Conservation (phyloP, 371 early-diverging fungal genomes). For the Rhizopus sp. region DNA sequence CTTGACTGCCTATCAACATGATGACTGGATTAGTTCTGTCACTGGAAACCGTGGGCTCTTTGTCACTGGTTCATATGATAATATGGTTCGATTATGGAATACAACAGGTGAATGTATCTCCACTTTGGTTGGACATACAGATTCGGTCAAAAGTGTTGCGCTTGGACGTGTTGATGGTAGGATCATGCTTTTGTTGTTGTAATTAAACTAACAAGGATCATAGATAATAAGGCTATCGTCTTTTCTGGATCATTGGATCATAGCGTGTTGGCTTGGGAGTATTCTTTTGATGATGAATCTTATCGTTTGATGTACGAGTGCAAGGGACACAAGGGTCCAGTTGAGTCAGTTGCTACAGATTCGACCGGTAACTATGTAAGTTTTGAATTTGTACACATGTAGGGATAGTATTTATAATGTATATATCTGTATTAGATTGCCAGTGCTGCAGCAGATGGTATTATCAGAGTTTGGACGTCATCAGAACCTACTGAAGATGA, state of each 20-base stretch:
- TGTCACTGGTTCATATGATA: slow-evolving; percentile 86
- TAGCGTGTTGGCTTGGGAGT: slow-evolving; percentile 50
- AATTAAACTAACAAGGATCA: neutral
- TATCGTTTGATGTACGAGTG: slow-evolving; percentile 64
- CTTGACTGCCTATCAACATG: slow-evolving; percentile 77
- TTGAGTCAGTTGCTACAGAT: slow-evolving; percentile 63
- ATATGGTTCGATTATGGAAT: slow-evolving; percentile 83
- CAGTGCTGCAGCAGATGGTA: slow-evolving; percentile 79
- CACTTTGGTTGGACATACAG: slow-evolving; percentile 69
- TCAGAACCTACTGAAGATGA: slow-evolving; percentile 58
- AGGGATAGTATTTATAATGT: slow-evolving; percentile 3
- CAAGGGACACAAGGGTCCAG: slow-evolving; percentile 74
- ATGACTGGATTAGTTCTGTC: slow-evolving; percentile 93
- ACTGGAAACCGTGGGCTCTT: slow-evolving; percentile 54
- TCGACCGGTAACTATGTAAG: slow-evolving; percentile 27
- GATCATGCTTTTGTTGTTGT: neutral
- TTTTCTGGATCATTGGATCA: slow-evolving; percentile 55
- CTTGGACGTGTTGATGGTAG: slow-evolving; percentile 38
- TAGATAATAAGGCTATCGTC: slow-evolving; percentile 27
- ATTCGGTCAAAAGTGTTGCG: slow-evolving; percentile 68
- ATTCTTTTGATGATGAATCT: slow-evolving; percentile 23
- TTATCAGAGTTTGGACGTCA: slow-evolving; percentile 79
- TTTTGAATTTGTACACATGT: neutral
- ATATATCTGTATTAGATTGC: slow-evolving; percentile 70
- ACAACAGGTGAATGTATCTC: slow-evolving; percentile 70